Conservation (phyloP, 495 filamentous ascomycete species). For the Daldinia vernicosa region DNA sequence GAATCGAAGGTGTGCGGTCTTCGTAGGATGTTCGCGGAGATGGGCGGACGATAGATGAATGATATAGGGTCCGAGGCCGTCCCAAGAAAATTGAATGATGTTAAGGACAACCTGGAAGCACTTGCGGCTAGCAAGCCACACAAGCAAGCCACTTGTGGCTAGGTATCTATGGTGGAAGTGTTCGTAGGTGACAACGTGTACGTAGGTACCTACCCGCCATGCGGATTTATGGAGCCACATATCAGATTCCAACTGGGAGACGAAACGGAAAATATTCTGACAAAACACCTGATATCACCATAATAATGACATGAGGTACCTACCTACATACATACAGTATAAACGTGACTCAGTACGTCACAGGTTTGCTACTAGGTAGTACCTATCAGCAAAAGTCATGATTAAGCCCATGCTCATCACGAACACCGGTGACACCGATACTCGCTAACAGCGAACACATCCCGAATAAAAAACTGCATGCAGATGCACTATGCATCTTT, state of each 20-base stretch:
- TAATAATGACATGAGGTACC: conserved; percentile 21
- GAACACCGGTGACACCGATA: conserved; percentile 5
- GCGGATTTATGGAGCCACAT: not conserved
- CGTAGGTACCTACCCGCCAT: conserved; percentile 5
- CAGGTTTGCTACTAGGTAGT: not conserved
- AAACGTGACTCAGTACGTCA: not conserved
- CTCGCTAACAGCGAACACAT: not conserved
- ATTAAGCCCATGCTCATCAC: not conserved
- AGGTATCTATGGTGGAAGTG: not conserved
- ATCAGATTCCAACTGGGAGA: not conserved
- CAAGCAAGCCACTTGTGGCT: conserved; percentile 28
- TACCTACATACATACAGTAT: no score
- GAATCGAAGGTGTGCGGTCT: conserved; percentile 5
- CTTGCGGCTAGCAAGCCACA: not conserved
- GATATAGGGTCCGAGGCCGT: conserved; percentile 36
- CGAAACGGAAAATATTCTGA: conserved; percentile 6
- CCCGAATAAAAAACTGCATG: not conserved
- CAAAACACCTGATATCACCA: conserved; percentile 12
- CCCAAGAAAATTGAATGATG: conserved; percentile 28
- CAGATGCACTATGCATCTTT: not conserved
- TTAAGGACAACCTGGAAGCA: conserved; percentile 42
- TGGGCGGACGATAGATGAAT: conserved; percentile 20
- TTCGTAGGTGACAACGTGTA: not conserved
- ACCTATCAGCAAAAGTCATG: not conserved
- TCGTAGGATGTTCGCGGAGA: conserved; percentile 25